Evolutionary conservation across 2,329 filamentous ascomycete genomes (phyloP).

Genomic region (Paramyrothecium sp.): DNA sequence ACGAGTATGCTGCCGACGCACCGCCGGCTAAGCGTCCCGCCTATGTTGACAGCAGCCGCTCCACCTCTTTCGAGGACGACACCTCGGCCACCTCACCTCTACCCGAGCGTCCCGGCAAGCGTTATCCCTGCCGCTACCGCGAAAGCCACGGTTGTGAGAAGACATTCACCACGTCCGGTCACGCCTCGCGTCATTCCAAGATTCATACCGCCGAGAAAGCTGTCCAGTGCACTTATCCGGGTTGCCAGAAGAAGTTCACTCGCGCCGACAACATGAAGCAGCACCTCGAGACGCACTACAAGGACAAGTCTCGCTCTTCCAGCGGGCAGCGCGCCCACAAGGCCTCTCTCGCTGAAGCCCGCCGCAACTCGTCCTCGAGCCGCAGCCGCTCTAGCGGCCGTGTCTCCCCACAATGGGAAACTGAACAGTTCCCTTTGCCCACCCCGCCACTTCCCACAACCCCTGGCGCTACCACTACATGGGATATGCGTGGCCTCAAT

Average conservation of each 20-base stretch:
- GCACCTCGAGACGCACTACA: conserved; percentile 74
- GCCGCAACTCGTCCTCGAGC: conserved; percentile 29
- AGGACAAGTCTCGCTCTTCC: conserved; percentile 52
- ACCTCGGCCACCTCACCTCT: conserved; percentile 37
- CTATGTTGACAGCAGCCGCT: conserved; percentile 42
- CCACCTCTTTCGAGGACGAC: conserved; percentile 52
- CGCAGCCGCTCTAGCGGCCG: conserved; percentile 28
- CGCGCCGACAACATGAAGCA: conserved; percentile 88
- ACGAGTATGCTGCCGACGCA: conserved; percentile 29
- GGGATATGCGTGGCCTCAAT: conserved; percentile 47
- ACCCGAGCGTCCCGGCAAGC: conserved; percentile 55
- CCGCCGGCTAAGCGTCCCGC: conserved; percentile 37
- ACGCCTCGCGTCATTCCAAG: conserved; percentile 81
- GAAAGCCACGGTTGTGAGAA: conserved; percentile 72
- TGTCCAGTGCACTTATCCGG: conserved; percentile 64
- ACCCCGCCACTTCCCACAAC: conserved; percentile 36
- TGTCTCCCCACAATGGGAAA: conserved; percentile 34
- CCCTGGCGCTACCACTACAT: conserved; percentile 27
- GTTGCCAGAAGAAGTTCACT: conserved; percentile 78
- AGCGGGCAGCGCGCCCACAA: conserved; percentile 30
- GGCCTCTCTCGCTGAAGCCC: conserved; percentile 27
- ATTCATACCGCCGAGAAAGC: conserved; percentile 82
- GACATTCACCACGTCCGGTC: conserved; percentile 81
- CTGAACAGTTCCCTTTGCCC: conserved; percentile 36
- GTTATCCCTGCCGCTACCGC: conserved; percentile 72